Conservation (phyloP, 2,329 filamentous ascomycete species). For the Keithomyces neogunnii region DNA sequence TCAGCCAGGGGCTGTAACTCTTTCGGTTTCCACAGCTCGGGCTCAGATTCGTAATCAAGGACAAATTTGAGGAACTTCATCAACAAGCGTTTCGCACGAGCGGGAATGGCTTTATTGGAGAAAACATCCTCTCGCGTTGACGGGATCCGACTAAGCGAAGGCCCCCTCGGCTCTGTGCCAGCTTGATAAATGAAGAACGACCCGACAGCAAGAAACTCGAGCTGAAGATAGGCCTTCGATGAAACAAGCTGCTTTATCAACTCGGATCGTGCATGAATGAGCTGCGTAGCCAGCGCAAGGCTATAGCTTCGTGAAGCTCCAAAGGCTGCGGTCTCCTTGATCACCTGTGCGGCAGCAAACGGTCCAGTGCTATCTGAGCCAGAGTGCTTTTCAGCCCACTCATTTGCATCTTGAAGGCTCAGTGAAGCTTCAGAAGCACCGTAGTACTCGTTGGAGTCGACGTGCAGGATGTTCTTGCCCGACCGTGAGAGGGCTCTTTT, state of each 20-base stretch:
- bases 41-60: conserved; percentile 55
- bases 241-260: conserved; percentile 77
- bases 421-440: conserved; percentile 80
- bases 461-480: conserved; percentile 81
- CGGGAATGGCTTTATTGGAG: conserved; percentile 63
- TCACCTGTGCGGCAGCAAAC: conserved; percentile 23
- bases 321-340: conserved; percentile 32
- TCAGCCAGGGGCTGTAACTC: conserved; percentile 45
- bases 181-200: conserved; percentile 75
- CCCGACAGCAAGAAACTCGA: conserved; percentile 89
- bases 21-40: conserved; percentile 49
- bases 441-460: conserved; percentile 84
- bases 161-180: conserved; percentile 17
- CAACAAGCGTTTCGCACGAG: conserved; percentile 72
- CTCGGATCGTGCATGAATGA: conserved; percentile 76
- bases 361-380: conserved; percentile 14
- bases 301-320: conserved; percentile 68
- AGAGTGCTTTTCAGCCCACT: conserved; percentile 51
- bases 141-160: conserved; percentile 61
- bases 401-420: conserved; percentile 70
- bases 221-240: conserved; percentile 76
- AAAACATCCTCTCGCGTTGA: conserved; percentile 91
- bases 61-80: conserved; percentile 96
- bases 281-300: conserved; percentile 73
- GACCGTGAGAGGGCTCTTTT: conserved; percentile 84